Conservation (phyloP, 2,329 filamentous ascomycete genomes). For the Fusarium domesticum region DNA sequence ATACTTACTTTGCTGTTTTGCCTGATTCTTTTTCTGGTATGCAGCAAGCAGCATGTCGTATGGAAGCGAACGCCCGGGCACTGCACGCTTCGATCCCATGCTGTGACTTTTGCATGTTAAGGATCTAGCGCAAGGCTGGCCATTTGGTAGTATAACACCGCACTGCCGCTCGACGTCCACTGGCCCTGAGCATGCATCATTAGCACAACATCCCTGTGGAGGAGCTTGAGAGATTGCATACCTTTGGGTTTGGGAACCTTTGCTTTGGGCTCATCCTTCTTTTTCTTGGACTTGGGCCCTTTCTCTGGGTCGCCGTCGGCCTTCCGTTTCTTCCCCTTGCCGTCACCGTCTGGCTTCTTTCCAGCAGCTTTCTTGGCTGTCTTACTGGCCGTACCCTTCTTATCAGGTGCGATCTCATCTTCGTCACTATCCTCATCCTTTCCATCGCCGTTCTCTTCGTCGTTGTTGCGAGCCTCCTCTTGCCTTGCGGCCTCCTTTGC, state of each 20-base stretch:
- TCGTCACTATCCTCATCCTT: slow-evolving; percentile 49
- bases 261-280: slow-evolving; percentile 85
- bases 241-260: slow-evolving; percentile 83
- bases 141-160: slow-evolving; percentile 81
- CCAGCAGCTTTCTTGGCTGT: slow-evolving; percentile 61
- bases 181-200: slow-evolving; percentile 51
- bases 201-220: slow-evolving; percentile 9
- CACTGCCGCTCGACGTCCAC: slow-evolving; percentile 95
- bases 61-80: slow-evolving; percentile 80
- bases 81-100: slow-evolving; percentile 91
- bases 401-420: slow-evolving; percentile 42
- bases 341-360: slow-evolving; percentile 65
- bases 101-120: slow-evolving; percentile 90
- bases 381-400: slow-evolving; percentile 42
- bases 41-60: slow-evolving; percentile 89
- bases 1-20: slow-evolving; percentile 86
- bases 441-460: slow-evolving; percentile 46
- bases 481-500: slow-evolving; percentile 60
- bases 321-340: slow-evolving; percentile 75
- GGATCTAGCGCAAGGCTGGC: slow-evolving; percentile 81
- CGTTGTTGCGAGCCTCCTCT: slow-evolving; percentile 52
- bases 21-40: slow-evolving; percentile 97
- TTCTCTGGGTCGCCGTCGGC: slow-evolving; percentile 75
- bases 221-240: slow-evolving; percentile 28
- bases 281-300: slow-evolving; percentile 85